Conservation (phyloP, 805 yeast species). For the Monosporozyma siamensis region DNA sequence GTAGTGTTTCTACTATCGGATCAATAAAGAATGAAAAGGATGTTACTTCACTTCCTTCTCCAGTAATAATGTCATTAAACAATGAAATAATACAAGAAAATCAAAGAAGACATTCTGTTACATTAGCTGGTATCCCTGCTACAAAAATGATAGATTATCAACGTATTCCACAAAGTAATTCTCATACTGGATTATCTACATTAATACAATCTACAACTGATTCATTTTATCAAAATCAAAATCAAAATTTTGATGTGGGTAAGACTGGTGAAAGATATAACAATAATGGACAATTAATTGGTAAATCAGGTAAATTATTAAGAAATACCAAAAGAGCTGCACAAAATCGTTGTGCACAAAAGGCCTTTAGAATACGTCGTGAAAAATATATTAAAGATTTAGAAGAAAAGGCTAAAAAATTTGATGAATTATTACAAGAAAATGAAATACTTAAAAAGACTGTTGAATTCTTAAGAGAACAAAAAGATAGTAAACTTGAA, state of each 20-base stretch:
- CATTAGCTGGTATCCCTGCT: not conserved
- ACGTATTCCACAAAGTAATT: not conserved
- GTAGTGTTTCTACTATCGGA: too few relatives aligned
- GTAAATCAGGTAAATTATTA: constrained; percentile 22
- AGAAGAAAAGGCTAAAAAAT: constrained; percentile 59
- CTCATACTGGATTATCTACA: not conserved
- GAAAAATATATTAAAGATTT: constrained; percentile 74
- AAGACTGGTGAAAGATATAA: constrained; percentile 13
- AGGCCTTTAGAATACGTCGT: constrained; percentile 79
- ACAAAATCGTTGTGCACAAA: constrained; percentile 86
- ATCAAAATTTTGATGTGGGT: not conserved
- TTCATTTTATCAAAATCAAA: not conserved
- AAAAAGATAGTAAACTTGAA: not conserved
- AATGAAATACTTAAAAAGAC: constrained; percentile 50
- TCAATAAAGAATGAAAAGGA: too few relatives aligned
- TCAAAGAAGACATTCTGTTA: constrained; percentile 6
- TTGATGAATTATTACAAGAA: constrained; percentile 51
- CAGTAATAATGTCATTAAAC: not conserved
- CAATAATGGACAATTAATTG: constrained; percentile 17
- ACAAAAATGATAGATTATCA: not conserved
- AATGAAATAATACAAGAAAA: not conserved
- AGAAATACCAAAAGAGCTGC: constrained; percentile 71
- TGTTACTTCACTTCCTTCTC: not conserved
- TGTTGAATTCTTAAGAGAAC: not conserved
- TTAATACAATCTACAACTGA: not conserved